A percentile compares a stretch with the other conserved stretches of the same genome.
Evolutionary conservation across 140 eudicot genomes (phyloP).

Genomic region (Flaveria floridana): DNA sequence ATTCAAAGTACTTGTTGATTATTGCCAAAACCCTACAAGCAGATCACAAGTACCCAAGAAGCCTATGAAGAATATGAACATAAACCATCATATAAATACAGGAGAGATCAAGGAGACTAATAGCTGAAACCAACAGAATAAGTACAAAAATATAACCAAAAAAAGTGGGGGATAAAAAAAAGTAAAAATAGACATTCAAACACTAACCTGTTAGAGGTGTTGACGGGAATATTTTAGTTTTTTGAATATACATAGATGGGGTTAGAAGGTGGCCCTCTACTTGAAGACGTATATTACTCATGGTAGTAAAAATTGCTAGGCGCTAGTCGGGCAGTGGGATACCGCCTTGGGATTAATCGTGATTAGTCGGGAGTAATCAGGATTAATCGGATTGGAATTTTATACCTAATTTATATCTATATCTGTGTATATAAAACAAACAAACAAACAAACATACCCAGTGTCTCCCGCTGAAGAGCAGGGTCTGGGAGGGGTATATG

Average conservation of each 20-base stretch:
- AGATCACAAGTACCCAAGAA: neutral
- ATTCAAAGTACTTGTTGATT: conserved; percentile 1
- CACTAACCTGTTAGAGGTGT: neutral
- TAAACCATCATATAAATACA: neutral
- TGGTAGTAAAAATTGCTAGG: too few species aligned
- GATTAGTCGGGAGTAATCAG: too few species aligned
- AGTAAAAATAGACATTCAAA: neutral
- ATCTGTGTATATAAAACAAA: too few species aligned
- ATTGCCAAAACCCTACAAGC: neutral
- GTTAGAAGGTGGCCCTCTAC: neutral
- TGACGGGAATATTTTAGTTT: neutral
- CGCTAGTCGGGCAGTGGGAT: too few species aligned
- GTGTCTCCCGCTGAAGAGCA: too few species aligned
- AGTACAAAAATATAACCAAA: neutral
- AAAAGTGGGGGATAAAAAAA: neutral
- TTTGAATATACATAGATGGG: neutral
- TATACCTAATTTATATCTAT: too few species aligned
- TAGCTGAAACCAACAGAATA: conserved; percentile 5
- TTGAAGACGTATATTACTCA: neutral
- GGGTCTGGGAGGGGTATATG: too few species aligned
- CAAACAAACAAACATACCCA: too few species aligned
- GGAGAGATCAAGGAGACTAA: conserved; percentile 1
- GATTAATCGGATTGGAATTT: too few species aligned
- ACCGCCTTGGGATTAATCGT: too few species aligned
- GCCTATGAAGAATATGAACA: conserved; percentile 9